Evolutionary conservation across 2,329 filamentous ascomycete genomes (phyloP).

Genomic region (Dactylonectria macrodidyma): DNA sequence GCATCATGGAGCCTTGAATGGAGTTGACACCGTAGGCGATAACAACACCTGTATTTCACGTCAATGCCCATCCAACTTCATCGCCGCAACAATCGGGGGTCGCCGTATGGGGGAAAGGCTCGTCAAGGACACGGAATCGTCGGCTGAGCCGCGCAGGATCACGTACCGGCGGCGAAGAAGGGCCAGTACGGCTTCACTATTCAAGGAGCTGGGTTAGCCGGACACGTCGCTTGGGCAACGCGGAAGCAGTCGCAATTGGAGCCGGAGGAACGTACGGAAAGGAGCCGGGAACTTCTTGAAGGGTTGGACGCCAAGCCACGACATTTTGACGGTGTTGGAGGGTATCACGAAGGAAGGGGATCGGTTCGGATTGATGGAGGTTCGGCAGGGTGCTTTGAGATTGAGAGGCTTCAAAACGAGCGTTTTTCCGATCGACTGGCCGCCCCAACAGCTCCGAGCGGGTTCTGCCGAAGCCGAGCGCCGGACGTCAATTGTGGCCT

Average conservation of each 20-base stretch:
- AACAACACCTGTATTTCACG: constrained; percentile 74
- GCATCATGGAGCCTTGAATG: constrained; percentile 81
- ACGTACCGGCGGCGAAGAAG: constrained; percentile 95
- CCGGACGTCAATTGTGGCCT: constrained; percentile 46
- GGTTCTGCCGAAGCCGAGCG: constrained; percentile 55
- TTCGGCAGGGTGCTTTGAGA: constrained; percentile 49
- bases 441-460: constrained; percentile 50
- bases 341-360: constrained; percentile 53
- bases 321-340: constrained; percentile 73
- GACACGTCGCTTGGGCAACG: constrained; percentile 39
- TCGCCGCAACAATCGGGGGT: constrained; percentile 41
- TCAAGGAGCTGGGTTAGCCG: constrained; percentile 48
- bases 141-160: constrained; percentile 38
- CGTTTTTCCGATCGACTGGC: constrained; percentile 54
- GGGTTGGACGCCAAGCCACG: constrained; percentile 76
- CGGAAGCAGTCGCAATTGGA: constrained; percentile 52
- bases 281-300: constrained; percentile 87
- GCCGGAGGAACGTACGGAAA: constrained; percentile 74
- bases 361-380: constrained; percentile 54
- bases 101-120: constrained; percentile 21
- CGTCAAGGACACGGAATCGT: constrained; percentile 31
- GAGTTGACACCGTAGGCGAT: constrained; percentile 95
- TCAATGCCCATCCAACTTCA: constrained; percentile 45
- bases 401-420: constrained; percentile 57
- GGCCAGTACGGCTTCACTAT: constrained; percentile 91